Percentiles rank a stretch among this genome's conserved stretches.
These are phyloP conservation scores for Lyophyllum atratum DNA, from an alignment of 768 basidiomycete genomes.

Conservation along the genomic window DNA sequence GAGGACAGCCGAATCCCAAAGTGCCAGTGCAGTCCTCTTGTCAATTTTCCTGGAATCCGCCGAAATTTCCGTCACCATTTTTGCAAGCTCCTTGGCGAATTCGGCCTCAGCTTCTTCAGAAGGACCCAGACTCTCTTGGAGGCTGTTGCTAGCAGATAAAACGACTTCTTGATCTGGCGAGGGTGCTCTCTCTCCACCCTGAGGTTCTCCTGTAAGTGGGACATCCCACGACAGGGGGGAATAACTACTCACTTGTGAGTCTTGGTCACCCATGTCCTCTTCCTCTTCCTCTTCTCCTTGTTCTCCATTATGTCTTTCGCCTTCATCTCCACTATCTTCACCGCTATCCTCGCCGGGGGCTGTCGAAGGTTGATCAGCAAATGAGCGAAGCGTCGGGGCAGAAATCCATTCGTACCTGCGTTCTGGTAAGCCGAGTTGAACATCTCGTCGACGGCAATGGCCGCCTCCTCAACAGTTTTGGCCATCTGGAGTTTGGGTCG, in stretches of 20 bases:
- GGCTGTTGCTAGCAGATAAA: conserved; percentile 53
- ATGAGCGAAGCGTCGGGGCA: not conserved
- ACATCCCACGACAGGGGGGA: not conserved
- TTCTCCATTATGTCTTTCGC: conserved; percentile 49
- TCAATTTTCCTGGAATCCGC: conserved; percentile 84
- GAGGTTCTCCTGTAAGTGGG: not conserved
- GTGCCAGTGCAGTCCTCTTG: conserved; percentile 80
- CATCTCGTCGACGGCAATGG: conserved; percentile 87
- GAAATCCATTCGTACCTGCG: conserved; percentile 43
- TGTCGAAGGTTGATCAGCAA: conserved; percentile 12
- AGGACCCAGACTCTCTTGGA: conserved; percentile 76
- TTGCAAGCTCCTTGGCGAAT: conserved; percentile 94
- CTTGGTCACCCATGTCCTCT: conserved; percentile 54
- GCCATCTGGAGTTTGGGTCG: conserved; percentile 74
- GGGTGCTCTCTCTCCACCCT: conserved; percentile 70
- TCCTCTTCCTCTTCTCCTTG: conserved; percentile 63
- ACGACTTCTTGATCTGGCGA: conserved; percentile 85
- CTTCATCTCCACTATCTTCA: conserved; percentile 70
- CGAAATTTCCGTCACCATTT: conserved; percentile 88
- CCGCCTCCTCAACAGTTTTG: conserved; percentile 85
- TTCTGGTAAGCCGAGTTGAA: conserved; percentile 68
- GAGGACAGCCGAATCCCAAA: conserved; percentile 88
- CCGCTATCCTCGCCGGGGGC: conserved; percentile 53
- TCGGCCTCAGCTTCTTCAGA: conserved; percentile 90
- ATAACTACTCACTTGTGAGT: conserved; percentile 51